phyloP scores from a whole-genome alignment of 805 yeast species.

The Ogataea philodendri region DNA sequence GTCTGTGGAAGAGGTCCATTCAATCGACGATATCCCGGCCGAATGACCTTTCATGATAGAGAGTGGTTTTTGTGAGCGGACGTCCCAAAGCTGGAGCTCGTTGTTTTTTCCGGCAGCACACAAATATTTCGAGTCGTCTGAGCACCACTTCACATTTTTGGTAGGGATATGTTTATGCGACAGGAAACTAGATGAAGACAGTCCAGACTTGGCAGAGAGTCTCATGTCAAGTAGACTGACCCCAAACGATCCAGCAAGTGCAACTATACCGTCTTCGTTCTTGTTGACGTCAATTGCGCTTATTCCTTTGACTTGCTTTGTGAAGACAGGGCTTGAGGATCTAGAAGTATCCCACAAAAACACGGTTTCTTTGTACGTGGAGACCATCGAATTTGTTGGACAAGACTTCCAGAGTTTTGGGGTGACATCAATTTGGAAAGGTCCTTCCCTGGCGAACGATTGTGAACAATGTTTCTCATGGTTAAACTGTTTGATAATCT shows the following conservation, averaged over 20 bases:
- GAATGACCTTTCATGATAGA: conserved; percentile 55
- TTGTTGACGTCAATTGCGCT: conserved; percentile 49
- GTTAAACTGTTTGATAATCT: conserved; percentile 73
- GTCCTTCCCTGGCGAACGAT: conserved; percentile 24
- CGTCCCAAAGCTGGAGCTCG: conserved; percentile 70
- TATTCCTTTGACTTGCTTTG: conserved; percentile 51
- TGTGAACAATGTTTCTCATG: conserved; percentile 62
- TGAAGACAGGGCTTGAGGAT: conserved; percentile 56
- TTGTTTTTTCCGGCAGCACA: conserved; percentile 60
- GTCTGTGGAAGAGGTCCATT: conserved; percentile 47
- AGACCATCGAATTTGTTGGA: conserved; percentile 47
- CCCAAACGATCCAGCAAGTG: conserved; percentile 70
- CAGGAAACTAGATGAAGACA: conserved; percentile 39
- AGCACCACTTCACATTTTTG: conserved; percentile 60
- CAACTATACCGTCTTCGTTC: conserved; percentile 49
- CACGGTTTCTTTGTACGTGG: conserved; percentile 65
- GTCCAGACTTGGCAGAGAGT: conserved; percentile 33
- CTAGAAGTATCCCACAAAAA: conserved; percentile 75
- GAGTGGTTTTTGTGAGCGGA: conserved; percentile 54
- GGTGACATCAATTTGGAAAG: conserved; percentile 38
- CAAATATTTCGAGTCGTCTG: conserved; percentile 54
- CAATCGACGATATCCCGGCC: conserved; percentile 52
- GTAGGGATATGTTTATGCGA: conserved; percentile 40
- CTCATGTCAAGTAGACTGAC: conserved; percentile 73
- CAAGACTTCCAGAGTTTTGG: conserved; percentile 42